Percentiles rank a stretch among this genome's conserved stretches.
Evolutionary conservation across 108 stramenopile genomes (phyloP).

Genomic region (Cyclotella baltica): DNA sequence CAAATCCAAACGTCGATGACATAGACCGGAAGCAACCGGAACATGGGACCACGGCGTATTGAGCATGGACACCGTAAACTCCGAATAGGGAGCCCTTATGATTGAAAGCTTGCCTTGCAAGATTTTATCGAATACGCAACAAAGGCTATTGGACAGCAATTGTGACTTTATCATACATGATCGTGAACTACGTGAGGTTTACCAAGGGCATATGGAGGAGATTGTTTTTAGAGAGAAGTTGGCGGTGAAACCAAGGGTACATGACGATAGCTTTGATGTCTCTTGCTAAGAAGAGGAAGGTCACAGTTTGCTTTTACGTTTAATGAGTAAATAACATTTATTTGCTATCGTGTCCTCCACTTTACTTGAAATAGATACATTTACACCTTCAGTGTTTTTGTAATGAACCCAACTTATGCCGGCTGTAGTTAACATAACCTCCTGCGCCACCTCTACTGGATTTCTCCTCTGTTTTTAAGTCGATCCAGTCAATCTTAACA

Average conservation of each 20-base stretch:
- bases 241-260: conserved; percentile 30
- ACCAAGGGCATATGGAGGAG: conserved; percentile 31
- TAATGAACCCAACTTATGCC: too few relatives aligned
- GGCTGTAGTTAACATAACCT: too few relatives aligned
- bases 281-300: neutral
- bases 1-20: conserved; percentile 35
- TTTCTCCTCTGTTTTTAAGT: neutral
- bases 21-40: conserved; percentile 36
- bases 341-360: too few relatives aligned
- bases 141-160: neutral
- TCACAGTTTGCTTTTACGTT: neutral
- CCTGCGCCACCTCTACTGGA: neutral
- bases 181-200: conserved; percentile 28
- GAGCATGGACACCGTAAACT: conserved; percentile 5
- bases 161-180: conserved; percentile 18
- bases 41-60: conserved; percentile 45
- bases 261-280: conserved; percentile 31
- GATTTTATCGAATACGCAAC: conserved; percentile 17
- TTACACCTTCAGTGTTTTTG: too few relatives aligned
- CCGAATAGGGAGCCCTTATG: conserved; percentile 2
- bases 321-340: neutral
- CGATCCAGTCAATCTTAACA: neutral
- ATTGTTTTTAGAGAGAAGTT: conserved; percentile 40
- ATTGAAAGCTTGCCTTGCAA: conserved; percentile 27
- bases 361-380: neutral